Base-by-base conservation (phyloP, 2,329 filamentous ascomycete species). In the Paecilomyces fulvus region DNA sequence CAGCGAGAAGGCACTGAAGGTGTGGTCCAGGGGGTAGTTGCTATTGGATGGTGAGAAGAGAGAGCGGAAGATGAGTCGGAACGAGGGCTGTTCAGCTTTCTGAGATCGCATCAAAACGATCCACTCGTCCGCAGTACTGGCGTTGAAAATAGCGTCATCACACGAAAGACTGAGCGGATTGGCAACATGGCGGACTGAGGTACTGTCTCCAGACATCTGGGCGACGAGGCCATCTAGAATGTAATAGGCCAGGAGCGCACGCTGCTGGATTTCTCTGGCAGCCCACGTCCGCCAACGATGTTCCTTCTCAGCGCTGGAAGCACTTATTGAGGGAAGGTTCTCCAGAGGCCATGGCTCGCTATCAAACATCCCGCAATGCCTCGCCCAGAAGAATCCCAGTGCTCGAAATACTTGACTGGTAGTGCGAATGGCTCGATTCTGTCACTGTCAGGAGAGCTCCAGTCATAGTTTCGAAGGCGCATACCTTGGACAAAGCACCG, bases 361-460 rank as follows among this genome's bases (percentile, higher is more conserved):
- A 31, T 77, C 70, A 51, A 73, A 69, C 70, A 77, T 75, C 12
- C 74, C 74, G 54, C 73, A 77, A 53, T 77, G 73, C 28, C 74
- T 68, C 30, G 75, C 75, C 75, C 75, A 77, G 55, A 73, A 72
- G 60, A 77, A 77, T 2, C 72, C 73, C 0, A 77, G 65, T 1
- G 71, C 73, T 33, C 75, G 75, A 55, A 77, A 77, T 1, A 75
- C 70, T 54, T 77, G 75, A 55, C 72, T 75, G 30, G 74, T 76
- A 1, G 71, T 75, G 11, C 75, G 70, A 48, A 78, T 73, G 1
- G 65, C 66, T 31, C 72, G 64, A 51, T 76, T 77, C 68, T 71
- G 50, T 43, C 33, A 48, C 10, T 49, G n/a, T 55, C 46, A 52
- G 48, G 17, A 33, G 51, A 43, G 17, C n/a, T 20, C 28, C 30